Percentiles rank a stretch among this genome's conserved stretches.
These are phyloP conservation scores for Cordyceps fumosorosea DNA, from an alignment of 2,329 filamentous ascomycete genomes.

Conservation along the genomic window DNA sequence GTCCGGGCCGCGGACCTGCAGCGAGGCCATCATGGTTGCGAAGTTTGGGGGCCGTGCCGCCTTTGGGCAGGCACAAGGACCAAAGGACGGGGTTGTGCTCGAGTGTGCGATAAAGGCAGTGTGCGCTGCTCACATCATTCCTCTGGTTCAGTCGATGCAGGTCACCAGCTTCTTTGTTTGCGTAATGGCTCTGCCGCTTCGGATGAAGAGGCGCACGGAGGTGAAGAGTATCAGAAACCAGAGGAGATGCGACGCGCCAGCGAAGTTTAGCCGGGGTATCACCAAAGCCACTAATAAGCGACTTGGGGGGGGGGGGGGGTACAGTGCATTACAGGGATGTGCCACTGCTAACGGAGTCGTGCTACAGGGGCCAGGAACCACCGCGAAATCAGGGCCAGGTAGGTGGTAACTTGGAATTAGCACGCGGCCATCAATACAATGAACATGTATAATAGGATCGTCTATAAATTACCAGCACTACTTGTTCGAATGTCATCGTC, in stretches of 20 bases:
- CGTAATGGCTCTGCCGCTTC: not conserved
- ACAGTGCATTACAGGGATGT: too few relatives aligned
- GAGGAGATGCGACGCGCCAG: conserved; percentile 3
- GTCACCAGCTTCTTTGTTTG: not conserved
- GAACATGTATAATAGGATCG: not conserved
- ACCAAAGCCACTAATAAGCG: not conserved
- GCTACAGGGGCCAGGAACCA: too few relatives aligned
- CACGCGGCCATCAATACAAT: not conserved
- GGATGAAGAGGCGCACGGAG: not conserved
- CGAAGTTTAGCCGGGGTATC: conserved; percentile 10
- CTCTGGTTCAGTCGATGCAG: not conserved
- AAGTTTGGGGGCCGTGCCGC: not conserved
- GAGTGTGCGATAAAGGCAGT: not conserved
- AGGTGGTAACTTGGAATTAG: too few relatives aligned
- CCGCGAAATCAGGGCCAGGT: too few relatives aligned
- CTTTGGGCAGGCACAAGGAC: conserved; percentile 2
- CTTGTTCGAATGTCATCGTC: not conserved
- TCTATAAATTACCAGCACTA: not conserved
- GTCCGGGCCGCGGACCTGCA: conserved; percentile 36
- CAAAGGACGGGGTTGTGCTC: not conserved
- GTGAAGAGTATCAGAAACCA: not conserved
- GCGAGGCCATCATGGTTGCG: conserved; percentile 30
- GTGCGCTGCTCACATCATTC: conserved; percentile 1
- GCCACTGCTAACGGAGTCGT: too few relatives aligned
- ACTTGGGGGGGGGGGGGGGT: too few relatives aligned